These are phyloP conservation scores for Auricularia cornea DNA, from an alignment of 768 basidiomycete genomes.

Conservation along the genomic window DNA sequence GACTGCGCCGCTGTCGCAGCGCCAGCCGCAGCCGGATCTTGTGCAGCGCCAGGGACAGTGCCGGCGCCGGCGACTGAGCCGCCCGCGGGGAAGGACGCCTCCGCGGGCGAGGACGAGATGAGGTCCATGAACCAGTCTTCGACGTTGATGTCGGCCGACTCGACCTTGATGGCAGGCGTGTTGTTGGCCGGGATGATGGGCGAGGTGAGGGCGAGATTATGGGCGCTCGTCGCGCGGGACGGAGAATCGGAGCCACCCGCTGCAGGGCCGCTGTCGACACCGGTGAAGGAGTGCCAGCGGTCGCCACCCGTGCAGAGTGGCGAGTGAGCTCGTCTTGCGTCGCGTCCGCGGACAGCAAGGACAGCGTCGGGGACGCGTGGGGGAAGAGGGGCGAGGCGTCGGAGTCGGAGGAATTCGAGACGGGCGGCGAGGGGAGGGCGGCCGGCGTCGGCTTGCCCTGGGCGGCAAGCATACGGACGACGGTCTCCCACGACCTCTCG, in stretches of 20 bases:
- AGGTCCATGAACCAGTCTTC: slow-evolving; percentile 2
- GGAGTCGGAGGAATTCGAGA: slow-evolving; percentile 21
- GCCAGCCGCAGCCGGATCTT: neutral
- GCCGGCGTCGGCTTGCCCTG: slow-evolving; percentile 35
- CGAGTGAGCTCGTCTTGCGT: slow-evolving; percentile 62
- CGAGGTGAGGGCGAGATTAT: slow-evolving; percentile 16
- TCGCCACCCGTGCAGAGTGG: slow-evolving; percentile 99
- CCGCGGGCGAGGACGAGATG: neutral
- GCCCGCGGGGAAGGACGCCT: neutral
- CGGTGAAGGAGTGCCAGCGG: slow-evolving; percentile 43
- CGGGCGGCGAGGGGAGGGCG: slow-evolving; percentile 14
- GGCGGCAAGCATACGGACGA: slow-evolving; percentile 63
- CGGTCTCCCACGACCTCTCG: slow-evolving; percentile 74
- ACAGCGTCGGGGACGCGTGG: slow-evolving; percentile 22
- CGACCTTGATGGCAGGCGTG: neutral
- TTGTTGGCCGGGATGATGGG: neutral
- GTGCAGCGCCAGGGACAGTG: neutral
- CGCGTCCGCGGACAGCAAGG: slow-evolving; percentile 17
- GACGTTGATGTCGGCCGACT: neutral
- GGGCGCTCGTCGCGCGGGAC: slow-evolving; percentile 9
- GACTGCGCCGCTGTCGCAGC: neutral
- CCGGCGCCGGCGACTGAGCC: neutral
- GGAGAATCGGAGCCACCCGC: slow-evolving; percentile 58
- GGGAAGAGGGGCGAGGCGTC: slow-evolving; percentile 32
- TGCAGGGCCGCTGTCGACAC: slow-evolving; percentile 74